phyloP scores from a whole-genome alignment of 257 asterid species.

The Ilex aquifolium region DNA sequence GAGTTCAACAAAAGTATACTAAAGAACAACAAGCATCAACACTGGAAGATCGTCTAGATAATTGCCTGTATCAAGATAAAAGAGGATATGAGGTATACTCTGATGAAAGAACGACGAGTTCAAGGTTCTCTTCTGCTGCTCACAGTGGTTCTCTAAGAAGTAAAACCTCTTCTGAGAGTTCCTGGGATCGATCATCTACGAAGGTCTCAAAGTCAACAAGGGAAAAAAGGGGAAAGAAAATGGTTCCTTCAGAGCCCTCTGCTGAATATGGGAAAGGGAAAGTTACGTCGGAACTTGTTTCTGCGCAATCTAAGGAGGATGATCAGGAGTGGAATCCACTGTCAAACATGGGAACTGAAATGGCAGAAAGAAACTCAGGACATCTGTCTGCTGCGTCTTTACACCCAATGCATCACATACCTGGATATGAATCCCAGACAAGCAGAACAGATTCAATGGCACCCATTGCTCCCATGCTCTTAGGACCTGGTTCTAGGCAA shows the following conservation, averaged over 20 bases:
- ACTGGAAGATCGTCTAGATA: conserved; percentile 43
- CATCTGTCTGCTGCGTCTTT: conserved; percentile 46
- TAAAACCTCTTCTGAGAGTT: conserved; percentile 54
- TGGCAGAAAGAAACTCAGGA: conserved; percentile 42
- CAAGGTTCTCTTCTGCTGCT: conserved; percentile 45
- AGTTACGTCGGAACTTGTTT: conserved; percentile 38
- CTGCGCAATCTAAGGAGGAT: conserved; percentile 46
- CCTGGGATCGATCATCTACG: conserved; percentile 41
- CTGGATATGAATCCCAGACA: conserved; percentile 64
- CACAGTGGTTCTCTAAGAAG: conserved; percentile 43
- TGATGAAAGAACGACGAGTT: conserved; percentile 52
- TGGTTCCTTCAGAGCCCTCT: conserved; percentile 23
- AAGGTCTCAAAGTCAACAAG: conserved; percentile 31
- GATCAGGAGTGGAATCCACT: conserved; percentile 53
- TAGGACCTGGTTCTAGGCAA: conserved; percentile 60
- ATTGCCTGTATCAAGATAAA: conserved; percentile 43
- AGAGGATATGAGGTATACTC: conserved; percentile 47
- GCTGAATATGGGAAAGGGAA: conserved; percentile 56
- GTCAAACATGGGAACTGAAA: conserved; percentile 36
- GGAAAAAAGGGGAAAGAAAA: conserved; percentile 42
- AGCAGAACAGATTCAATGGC: conserved; percentile 67
- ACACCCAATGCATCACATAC: conserved; percentile 46
- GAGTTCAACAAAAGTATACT: conserved; percentile 45
- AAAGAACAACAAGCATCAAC: conserved; percentile 54
- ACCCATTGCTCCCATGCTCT: conserved; percentile 74